These are phyloP conservation scores for Fusarium mangiferae DNA, from an alignment of 2,329 filamentous ascomycete genomes.

Conservation along the genomic window DNA sequence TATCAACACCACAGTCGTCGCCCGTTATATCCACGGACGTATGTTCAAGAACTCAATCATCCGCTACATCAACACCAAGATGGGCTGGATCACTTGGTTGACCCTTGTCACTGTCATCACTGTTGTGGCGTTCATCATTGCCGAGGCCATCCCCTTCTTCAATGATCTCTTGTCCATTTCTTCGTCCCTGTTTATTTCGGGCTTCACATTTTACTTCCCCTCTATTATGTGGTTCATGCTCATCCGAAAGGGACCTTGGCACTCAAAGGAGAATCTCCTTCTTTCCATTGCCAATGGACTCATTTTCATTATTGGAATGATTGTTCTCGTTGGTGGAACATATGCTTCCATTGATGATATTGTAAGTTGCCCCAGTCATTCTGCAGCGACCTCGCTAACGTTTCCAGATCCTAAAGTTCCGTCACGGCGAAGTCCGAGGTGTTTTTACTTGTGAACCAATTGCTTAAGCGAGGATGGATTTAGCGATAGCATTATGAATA, in stretches of 20 bases:
- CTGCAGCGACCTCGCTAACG: slow-evolving; percentile 11
- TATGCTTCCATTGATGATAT: slow-evolving; percentile 48
- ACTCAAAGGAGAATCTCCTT: slow-evolving; percentile 45
- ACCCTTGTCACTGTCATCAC: slow-evolving; percentile 67
- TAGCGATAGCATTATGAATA: slow-evolving; percentile 23
- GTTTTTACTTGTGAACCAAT: slow-evolving; percentile 46
- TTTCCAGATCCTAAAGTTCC: slow-evolving; percentile 40
- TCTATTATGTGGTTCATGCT: slow-evolving; percentile 58
- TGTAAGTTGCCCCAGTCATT: slow-evolving; percentile 33
- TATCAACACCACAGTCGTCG: slow-evolving; percentile 67
- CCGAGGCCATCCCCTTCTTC: slow-evolving; percentile 79
- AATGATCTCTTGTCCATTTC: slow-evolving; percentile 69
- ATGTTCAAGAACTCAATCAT: slow-evolving; percentile 56
- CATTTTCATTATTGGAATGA: slow-evolving; percentile 46
- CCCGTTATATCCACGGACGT: slow-evolving; percentile 59
- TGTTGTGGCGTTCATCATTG: slow-evolving; percentile 75
- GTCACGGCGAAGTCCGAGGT: slow-evolving; percentile 41
- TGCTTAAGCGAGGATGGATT: slow-evolving; percentile 32
- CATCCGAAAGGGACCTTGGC: slow-evolving; percentile 46
- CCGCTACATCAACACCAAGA: slow-evolving; percentile 60
- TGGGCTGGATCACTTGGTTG: slow-evolving; percentile 66
- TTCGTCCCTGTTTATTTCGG: slow-evolving; percentile 62
- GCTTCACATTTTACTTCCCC: slow-evolving; percentile 55
- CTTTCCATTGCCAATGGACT: slow-evolving; percentile 41
- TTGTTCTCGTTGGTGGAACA: slow-evolving; percentile 49